Conservation (phyloP, 495 filamentous ascomycete species). For the Aspergillus steynii region DNA sequence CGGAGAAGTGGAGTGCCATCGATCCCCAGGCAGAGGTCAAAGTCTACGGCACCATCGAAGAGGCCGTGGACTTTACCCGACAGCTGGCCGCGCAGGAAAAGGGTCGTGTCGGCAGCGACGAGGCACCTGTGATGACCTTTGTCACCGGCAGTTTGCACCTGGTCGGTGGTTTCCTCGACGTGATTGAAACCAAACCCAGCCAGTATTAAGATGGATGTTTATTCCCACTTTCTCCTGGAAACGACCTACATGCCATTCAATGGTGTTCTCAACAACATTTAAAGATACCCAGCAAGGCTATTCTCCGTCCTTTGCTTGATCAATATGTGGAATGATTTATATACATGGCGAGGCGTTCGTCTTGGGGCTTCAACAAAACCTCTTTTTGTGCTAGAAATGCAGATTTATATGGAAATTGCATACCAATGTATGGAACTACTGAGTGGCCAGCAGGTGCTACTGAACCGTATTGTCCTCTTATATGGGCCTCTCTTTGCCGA, state of each 20-base stretch:
- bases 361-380: slow-evolving; percentile 18
- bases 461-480: not conserved
- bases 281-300: slow-evolving; percentile 16
- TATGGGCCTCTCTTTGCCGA: not conserved
- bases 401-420: too few species aligned
- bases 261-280: slow-evolving; percentile 21
- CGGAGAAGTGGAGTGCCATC: slow-evolving; percentile 67
- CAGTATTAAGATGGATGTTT: slow-evolving; percentile 4
- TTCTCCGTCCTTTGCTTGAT: slow-evolving; percentile 2
- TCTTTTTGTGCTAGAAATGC: not conserved
- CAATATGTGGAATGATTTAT: slow-evolving; percentile 10
- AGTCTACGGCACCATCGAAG: slow-evolving; percentile 79
- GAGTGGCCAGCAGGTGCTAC: too few species aligned
- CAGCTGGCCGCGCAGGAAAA: slow-evolving; percentile 45
- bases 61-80: slow-evolving; percentile 71
- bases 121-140: slow-evolving; percentile 49
- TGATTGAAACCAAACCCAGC: slow-evolving; percentile 61
- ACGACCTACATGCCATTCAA: not conserved
- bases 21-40: slow-evolving; percentile 60
- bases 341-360: slow-evolving; percentile 7
- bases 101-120: slow-evolving; percentile 30
- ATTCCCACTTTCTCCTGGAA: too few species aligned
- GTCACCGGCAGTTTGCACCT: slow-evolving; percentile 89
- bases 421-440: too few species aligned
- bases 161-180: slow-evolving; percentile 77